These are phyloP conservation scores for Auriscalpium orientale DNA, from an alignment of 768 basidiomycete genomes.

Conservation along the genomic window DNA sequence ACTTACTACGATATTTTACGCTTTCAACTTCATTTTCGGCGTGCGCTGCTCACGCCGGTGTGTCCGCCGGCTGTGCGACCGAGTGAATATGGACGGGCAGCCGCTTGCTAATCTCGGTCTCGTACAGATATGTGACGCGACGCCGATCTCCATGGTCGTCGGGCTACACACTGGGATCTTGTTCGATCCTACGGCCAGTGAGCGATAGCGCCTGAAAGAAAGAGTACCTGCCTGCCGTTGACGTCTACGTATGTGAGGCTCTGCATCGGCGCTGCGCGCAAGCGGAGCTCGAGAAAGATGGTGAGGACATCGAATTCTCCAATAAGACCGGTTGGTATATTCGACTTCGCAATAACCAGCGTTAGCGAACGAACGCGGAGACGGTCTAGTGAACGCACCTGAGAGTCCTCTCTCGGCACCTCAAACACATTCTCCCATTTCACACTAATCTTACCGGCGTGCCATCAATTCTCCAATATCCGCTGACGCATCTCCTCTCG, in stretches of 20 bases:
- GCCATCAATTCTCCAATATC: not conserved
- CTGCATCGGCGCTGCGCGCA: conserved; percentile 4
- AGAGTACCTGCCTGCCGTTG: not conserved
- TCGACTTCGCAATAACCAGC: not conserved
- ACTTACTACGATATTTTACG: too few relatives aligned
- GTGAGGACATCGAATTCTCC: conserved; percentile 2
- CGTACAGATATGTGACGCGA: not conserved
- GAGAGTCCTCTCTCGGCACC: not conserved
- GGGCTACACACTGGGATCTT: not conserved
- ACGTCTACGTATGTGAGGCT: not conserved
- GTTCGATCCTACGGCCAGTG: not conserved
- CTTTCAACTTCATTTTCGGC: too few relatives aligned
- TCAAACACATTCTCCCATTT: not conserved
- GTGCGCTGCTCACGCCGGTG: too few relatives aligned
- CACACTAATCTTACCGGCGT: not conserved
- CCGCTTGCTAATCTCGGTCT: not conserved
- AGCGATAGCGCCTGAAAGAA: not conserved
- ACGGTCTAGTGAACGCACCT: not conserved
- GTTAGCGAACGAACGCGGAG: too few relatives aligned
- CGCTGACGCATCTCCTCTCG: not conserved
- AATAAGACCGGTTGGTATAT: not conserved
- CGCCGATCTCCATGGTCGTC: not conserved
- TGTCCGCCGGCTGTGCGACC: not conserved
- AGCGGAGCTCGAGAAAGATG: not conserved
- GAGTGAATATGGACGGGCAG: not conserved